Conservation (phyloP, 345 rosid species). For the Ceriops tagal region DNA sequence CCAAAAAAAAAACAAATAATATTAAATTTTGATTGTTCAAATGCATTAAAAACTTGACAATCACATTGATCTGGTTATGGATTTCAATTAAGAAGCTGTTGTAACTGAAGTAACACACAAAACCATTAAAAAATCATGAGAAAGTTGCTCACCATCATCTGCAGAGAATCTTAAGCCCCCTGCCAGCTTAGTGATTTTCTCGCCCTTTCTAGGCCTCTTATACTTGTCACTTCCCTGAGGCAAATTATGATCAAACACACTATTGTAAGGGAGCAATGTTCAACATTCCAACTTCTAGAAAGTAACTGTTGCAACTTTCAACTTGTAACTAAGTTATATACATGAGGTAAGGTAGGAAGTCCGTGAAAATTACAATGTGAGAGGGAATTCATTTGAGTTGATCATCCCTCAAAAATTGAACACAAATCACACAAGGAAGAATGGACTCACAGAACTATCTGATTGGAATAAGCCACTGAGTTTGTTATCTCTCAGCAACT, state of each 20-base stretch:
- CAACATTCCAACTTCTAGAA: background rate
- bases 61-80: background rate
- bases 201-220: conserved; percentile 87
- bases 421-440: background rate
- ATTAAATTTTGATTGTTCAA: background rate
- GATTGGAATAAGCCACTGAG: background rate
- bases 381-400: too few relatives aligned
- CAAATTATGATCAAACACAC: conserved; percentile 8
- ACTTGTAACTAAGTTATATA: background rate
- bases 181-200: conserved; percentile 49
- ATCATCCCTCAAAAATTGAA: too few relatives aligned
- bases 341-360: too few relatives aligned
- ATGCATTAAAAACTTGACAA: background rate
- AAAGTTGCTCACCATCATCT: conserved; percentile 57
- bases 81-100: background rate
- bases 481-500: conserved; percentile 87
- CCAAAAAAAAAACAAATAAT: too few relatives aligned
- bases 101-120: background rate
- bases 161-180: conserved; percentile 55
- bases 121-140: background rate
- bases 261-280: background rate
- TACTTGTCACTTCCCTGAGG: conserved; percentile 75
- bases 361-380: too few relatives aligned
- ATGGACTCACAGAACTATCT: conserved; percentile 2
- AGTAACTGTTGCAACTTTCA: background rate